Percentiles rank a stretch among this genome's conserved stretches.
Evolutionary conservation across 2,329 filamentous ascomycete species (phyloP).

Genomic region (Metarhizium sp.): DNA sequence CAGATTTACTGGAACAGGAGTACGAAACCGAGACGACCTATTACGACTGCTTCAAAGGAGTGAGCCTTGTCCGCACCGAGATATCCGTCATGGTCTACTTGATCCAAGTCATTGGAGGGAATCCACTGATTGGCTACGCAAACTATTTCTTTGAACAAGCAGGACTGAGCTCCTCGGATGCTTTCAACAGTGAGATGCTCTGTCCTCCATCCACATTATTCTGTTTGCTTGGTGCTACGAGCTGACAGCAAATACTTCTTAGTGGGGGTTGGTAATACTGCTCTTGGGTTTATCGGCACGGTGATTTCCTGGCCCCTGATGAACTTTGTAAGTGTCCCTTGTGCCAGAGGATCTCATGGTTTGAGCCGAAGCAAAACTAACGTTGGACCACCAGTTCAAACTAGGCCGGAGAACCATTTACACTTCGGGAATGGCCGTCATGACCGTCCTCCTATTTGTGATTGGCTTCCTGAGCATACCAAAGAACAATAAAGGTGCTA

Average conservation of each 20-base stretch:
- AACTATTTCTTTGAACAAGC: conserved; percentile 31
- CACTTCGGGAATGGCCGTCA: conserved; percentile 14
- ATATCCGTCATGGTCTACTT: conserved; percentile 53
- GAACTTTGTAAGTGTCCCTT: conserved; percentile 14
- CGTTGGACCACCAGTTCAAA: conserved; percentile 7
- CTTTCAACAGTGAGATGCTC: conserved; percentile 11
- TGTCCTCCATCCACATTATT: not conserved
- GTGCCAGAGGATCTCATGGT: no score
- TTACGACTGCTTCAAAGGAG: conserved; percentile 38
- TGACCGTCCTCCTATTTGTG: conserved; percentile 28
- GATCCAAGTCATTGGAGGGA: conserved; percentile 55
- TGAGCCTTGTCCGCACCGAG: conserved; percentile 43
- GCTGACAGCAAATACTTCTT: not conserved
- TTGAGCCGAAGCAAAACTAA: not conserved
- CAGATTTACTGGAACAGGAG: conserved; percentile 45
- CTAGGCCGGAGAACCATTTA: conserved; percentile 32
- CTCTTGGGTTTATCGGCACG: conserved; percentile 30
- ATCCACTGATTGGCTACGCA: conserved; percentile 55
- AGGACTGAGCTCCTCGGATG: conserved; percentile 14
- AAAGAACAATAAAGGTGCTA: conserved; percentile 18
- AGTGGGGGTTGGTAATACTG: conserved; percentile 26
- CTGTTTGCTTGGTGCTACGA: not conserved
- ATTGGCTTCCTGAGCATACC: conserved; percentile 31
- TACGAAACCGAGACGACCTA: conserved; percentile 39
- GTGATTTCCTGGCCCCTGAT: conserved; percentile 31